A percentile compares a stretch with the other conserved stretches of the same genome.
phyloP scores from a whole-genome alignment of 106 monocot species.

The Phalaenopsis aphrodite region DNA sequence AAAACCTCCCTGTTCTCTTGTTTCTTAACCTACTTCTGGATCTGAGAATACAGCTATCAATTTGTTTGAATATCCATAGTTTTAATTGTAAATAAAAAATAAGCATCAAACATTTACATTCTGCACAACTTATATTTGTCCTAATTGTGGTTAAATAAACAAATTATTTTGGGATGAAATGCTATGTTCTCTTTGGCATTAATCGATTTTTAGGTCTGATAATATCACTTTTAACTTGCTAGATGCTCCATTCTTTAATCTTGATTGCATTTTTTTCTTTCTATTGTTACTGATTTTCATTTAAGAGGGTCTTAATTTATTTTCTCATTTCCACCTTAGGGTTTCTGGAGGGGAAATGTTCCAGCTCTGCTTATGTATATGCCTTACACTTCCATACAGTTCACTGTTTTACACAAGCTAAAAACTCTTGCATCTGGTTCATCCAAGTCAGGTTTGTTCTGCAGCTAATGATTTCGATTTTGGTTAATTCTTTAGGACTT shows the following conservation, averaged over 20 bases:
- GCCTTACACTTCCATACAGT: conserved; percentile 98
- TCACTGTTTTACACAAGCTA: conserved; percentile 78
- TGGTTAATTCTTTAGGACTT: background rate
- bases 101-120: background rate
- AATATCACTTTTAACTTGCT: background rate
- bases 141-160: background rate
- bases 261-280: background rate
- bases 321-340: conserved; percentile 27
- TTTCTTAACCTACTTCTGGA: background rate
- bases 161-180: background rate
- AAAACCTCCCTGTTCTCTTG: background rate
- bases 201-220: background rate
- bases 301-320: background rate
- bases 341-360: conserved; percentile 98
- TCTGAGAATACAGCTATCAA: background rate
- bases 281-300: background rate
- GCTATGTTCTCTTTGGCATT: background rate
- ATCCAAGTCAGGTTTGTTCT: conserved; percentile 64
- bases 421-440: conserved; percentile 92
- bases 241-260: background rate
- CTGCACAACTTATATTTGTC: background rate
- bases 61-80: background rate
- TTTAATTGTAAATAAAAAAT: background rate
- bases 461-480: background rate
- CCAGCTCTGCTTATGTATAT: conserved; percentile 93